Base-by-base conservation (phyloP, 306 rosid species). In the Gillenia trifoliata region DNA sequence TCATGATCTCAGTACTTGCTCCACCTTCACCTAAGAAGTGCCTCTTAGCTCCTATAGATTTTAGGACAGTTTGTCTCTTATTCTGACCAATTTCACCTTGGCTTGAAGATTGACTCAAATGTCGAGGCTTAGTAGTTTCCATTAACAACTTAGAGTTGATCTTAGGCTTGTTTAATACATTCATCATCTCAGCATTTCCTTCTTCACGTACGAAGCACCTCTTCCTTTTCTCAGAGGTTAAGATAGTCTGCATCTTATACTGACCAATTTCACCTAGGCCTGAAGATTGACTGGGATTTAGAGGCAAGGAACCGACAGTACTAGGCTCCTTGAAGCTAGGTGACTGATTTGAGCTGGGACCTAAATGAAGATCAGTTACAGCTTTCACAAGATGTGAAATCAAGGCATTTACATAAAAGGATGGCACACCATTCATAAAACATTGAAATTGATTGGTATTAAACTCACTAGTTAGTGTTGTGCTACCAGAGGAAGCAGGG, bases 361-460 rank as follows among this genome's bases (percentile, higher is more conserved):
- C 52, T 31, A 62, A 71, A 43, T 10, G 11, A 63, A 34, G 54
- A 64, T 36, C 60, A 57, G 34, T 28, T 26, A 49, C n/a, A 49
- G 59, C 77, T 55, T 66, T 15, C 4, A 68, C 26, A 55, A 52
- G 25, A 28, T 47, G 66, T 11, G 61, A 30, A 49, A 40, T 72
- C 45, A 52, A 61, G 41, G 17, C 59, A 49, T 7, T 65, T 73
- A 56, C 23, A 49, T 22, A 61, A 68, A 45, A 28, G 29, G 61
- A 52, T 57, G 72, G 66, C 81, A 57, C 56, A 70, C 76, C 52
- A 63, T 36, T 68, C 50, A 30, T 38, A 12, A 54, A 64, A 73
- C 70, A 33, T 45, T 45, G 67, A 4, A 67, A 66, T 19, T 22
- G 72, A 3, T 64, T 60, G 28, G 49, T 20, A 73, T 76, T 80